A percentile compares a stretch with the other conserved stretches of the same genome.
Evolutionary conservation across 208 protist species (phyloP).

Genomic region (Leishmania martiniquensis): DNA sequence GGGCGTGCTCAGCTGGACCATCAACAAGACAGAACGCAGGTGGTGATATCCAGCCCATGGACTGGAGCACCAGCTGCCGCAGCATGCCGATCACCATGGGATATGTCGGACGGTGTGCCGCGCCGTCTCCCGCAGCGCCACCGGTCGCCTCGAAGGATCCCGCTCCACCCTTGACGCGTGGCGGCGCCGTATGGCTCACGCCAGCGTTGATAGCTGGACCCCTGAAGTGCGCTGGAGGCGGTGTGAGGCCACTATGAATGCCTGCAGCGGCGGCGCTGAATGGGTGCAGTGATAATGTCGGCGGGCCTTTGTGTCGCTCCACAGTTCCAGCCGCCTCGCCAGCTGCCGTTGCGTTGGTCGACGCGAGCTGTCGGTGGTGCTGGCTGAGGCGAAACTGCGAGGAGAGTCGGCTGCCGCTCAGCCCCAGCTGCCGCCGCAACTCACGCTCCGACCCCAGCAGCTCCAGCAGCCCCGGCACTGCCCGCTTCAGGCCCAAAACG

Average conservation of each 20-base stretch:
- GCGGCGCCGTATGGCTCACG: neutral
- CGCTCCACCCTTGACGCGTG: neutral
- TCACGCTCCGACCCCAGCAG: slow-evolving; percentile 36
- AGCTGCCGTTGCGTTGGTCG: neutral
- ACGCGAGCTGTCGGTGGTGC: neutral
- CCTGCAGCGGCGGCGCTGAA: slow-evolving; percentile 19
- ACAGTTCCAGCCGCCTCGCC: neutral
- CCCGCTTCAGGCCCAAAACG: slow-evolving; percentile 15
- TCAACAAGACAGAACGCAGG: slow-evolving; percentile 8
- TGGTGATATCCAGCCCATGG: slow-evolving; percentile 49
- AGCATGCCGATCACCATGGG: slow-evolving; percentile 13
- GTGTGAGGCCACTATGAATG: neutral
- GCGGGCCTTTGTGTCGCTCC: slow-evolving; percentile 2
- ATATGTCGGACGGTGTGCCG: neutral
- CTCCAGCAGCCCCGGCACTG: slow-evolving; percentile 55
- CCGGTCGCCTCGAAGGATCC: neutral
- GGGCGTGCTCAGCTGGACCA: neutral
- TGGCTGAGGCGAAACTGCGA: slow-evolving; percentile 15
- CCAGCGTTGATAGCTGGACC: neutral
- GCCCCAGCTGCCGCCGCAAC: slow-evolving; percentile 26
- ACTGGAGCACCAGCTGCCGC: slow-evolving; percentile 44
- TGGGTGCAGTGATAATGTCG: slow-evolving; percentile 18
- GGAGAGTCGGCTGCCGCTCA: slow-evolving; percentile 30
- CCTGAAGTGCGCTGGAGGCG: neutral
- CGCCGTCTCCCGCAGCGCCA: slow-evolving; percentile 2